A percentile compares a stretch with the other conserved stretches of the same genome.
phyloP scores from a whole-genome alignment of 1,284 basidiomycete genomes.

The Ustilago crameri region DNA sequence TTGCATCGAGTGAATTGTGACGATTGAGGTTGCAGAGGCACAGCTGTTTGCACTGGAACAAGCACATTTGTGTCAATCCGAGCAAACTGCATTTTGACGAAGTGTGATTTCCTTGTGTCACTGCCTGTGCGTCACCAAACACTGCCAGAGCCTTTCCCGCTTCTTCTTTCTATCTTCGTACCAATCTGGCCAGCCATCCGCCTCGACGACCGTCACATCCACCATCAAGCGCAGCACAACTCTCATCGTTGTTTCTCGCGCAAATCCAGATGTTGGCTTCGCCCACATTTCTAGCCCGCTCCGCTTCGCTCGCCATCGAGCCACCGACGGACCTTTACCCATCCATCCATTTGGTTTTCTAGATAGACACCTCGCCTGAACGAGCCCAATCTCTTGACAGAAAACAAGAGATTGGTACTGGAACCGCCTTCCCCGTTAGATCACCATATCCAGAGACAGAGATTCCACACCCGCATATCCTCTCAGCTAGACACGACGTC shows the following conservation, averaged over 20 bases:
- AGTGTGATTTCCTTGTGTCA: too few relatives aligned
- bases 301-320: neutral
- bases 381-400: too few relatives aligned
- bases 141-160: neutral
- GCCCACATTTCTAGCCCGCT: neutral
- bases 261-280: neutral
- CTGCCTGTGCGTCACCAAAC: too few relatives aligned
- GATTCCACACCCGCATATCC: too few relatives aligned
- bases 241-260: neutral
- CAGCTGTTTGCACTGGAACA: neutral
- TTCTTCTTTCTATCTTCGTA: neutral
- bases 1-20: too few relatives aligned
- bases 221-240: neutral
- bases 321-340: neutral
- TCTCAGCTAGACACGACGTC: neutral
- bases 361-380: neutral
- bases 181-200: neutral
- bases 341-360: neutral
- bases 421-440: too few relatives aligned
- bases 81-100: constrained; percentile 1
- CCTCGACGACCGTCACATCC: neutral
- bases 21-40: too few relatives aligned
- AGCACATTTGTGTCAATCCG: too few relatives aligned
- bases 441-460: too few relatives aligned
- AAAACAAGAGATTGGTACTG: too few relatives aligned